Base-by-base conservation (phyloP, 2,329 filamentous ascomycete species). In the Apiospora malaysiana region DNA sequence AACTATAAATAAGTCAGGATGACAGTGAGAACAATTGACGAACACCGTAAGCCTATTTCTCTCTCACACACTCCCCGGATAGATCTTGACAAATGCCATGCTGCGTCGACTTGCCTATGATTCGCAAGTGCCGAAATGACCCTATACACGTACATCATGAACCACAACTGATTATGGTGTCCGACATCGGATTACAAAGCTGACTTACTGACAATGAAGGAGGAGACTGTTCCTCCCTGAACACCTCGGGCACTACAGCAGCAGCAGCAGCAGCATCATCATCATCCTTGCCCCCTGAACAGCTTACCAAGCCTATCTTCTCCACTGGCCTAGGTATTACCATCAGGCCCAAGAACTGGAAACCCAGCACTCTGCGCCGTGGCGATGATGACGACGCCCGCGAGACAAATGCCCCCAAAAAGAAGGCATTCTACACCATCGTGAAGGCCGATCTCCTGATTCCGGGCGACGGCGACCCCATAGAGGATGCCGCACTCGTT, bases 391-490 rank as follows among this genome's bases (percentile, higher is more conserved):
- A 42, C 0, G 27, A 69, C 25, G 47, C 10, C 9, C 9, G 1
- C 2, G 51, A 2, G 16, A 21, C 27, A 7, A 32, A 8, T 18
- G 14, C 25, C 2, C 12, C 16, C 16, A 79, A 77, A 56, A 81
- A 81, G 68, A 75, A 71, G n/a, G 37, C 16, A 16, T 45, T 70
- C 1, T 79, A 77, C 73, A 81, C 77, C 45, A 78, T 83, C 73
- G 76, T 83, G 72, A 78, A 75, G 46, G 73, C 82, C 12, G 71
- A 73, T 2, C 71, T 82, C 0, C 74, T 83, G 0, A 83, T 83
- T 68, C 82, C 82, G 18, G 82, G 82, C 65, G 78, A 80, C 70
- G 81, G 81, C 47, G 71, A 78, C 2, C 82, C 82, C 0, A 56
- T 78, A 21, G 51, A 73, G 5, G 69, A 83, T 16, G 80, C 77